Base-by-base conservation (phyloP, 805 yeast species). In the Danielozyma ontarioensis region DNA sequence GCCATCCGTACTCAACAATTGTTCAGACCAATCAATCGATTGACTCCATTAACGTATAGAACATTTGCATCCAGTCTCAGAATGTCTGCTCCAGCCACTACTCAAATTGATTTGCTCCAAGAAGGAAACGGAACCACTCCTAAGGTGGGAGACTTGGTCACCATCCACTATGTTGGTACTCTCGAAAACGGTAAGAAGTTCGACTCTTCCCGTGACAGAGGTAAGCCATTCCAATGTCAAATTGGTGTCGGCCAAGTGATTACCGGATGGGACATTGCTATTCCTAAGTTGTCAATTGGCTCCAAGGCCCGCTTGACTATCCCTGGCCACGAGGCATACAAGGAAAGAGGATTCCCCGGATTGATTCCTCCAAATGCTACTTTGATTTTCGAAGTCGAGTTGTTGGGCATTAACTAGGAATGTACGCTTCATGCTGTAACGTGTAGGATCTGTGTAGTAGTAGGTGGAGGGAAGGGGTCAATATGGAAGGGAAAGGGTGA, bases 221-320 rank as follows among this genome's bases (percentile, higher is more conserved):
- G 93, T 56, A 78, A 83, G 63, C 96, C 97, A 46, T 90, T 90
- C 80, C 90, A 86, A 63, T 83, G 95, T 62, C 68, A 71, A 65
- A 86, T 90, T 57, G 97, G 97, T 62, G 95, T 85, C 46, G 96
- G 97, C 45, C 95, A 83, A 68, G 97, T 90, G 48, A 90, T 90
- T 68, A 78, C 79, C 57, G 97, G 97, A 47, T 90, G 97, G 97
- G 97, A 89, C 56, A 84, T 78, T 54, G 95, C 89, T 42, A 86
- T 88, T 59, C 96, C 97, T 35, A 79, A 88, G 65, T 73, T 90
- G 59, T 83, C 95, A 34, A 75, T 88, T 32, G 97, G 97, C 53
- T 87, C 93, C 68, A 84, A 83, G 72, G 96, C 97, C 32, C 75
- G 83, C 58, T 72, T 90, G 57, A 87, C 94, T 51, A 87, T 90